Conservation (phyloP, 176 grass and related monocot genomes). For the Eremochloa ophiuroides region DNA sequence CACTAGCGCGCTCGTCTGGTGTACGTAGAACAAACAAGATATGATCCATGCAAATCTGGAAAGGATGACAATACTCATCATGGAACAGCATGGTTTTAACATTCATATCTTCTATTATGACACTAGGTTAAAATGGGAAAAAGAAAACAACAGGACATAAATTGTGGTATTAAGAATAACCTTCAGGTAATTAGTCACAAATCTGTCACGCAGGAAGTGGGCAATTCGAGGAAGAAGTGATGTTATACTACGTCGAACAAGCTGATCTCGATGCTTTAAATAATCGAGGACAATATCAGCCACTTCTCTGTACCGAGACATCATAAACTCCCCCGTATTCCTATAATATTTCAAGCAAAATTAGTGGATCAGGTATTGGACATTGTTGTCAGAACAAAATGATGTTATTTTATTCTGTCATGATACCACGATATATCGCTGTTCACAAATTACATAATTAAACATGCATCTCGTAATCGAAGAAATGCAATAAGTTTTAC, state of each 20-base stretch:
- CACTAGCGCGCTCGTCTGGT: conserved; percentile 85
- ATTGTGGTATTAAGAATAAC: conserved; percentile 43
- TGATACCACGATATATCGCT: not conserved
- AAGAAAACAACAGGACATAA: not conserved
- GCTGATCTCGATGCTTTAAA: conserved; percentile 79
- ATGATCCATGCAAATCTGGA: conserved; percentile 99
- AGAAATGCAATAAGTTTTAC: conserved; percentile 9
- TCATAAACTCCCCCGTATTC: conserved; percentile 99
- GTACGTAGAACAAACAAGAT: conserved; percentile 90
- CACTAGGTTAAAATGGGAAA: not conserved
- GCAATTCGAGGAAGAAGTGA: conserved; percentile 99
- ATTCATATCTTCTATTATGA: not conserved
- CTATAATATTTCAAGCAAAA: conserved; percentile 42
- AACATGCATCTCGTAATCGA: conserved; percentile 6
- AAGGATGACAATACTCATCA: conserved; percentile 25
- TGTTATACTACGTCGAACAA: conserved; percentile 98
- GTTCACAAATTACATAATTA: conserved; percentile 8
- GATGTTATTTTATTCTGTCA: not conserved
- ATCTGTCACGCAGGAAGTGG: conserved; percentile 97
- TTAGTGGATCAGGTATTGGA: conserved; percentile 10
- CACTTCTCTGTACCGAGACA: conserved; percentile 99
- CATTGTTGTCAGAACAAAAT: conserved; percentile 10
- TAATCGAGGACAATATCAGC: conserved; percentile 97
- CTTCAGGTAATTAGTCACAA: conserved; percentile 96
- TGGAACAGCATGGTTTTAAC: not conserved